Evolutionary conservation across 2,329 filamentous ascomycete species (phyloP), one percentile per base, ranked within the genome.

Genomic region (Talaromyces atroroseus): DNA sequence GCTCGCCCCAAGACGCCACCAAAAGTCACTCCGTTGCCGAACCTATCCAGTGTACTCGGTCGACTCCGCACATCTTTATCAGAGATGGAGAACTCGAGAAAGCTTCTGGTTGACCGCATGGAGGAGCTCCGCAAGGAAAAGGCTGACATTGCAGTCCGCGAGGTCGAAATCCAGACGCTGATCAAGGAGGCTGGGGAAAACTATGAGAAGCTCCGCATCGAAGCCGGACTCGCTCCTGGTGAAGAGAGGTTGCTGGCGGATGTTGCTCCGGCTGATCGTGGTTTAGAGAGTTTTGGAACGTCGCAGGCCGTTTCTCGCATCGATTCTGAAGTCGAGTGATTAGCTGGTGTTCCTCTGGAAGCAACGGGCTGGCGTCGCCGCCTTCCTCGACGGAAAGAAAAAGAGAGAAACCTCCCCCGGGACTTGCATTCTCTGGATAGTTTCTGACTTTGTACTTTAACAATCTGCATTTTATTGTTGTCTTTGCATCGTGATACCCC

Each of bases 121-220:
- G 82, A 85, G 62, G 83, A 83, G 48, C 74, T 92, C 49, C 80
- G 83, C 62, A 77, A 78, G 58, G 89, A 95, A 68, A 89, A 86
- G 65, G 75, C 78, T 3, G 82, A 88, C 29, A 82, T 96, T 44
- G 73, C 81, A 4, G 78, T 80, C 60, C 80, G 90, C 57, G 89
- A 96, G 71, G 80, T 78, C 5, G 89, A 94, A 70, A 87, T 96
- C 0, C 92, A 96, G 71, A 80, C 81, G 20, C 75, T 95, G 54
- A 75, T 97, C 52, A 87, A 90, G 67, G 87, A 94, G 68, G 89
- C 90, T 0, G 91, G 89, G 0, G 84, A 89, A 59, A 80, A 83
- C 60, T 90, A 87, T 67, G 80, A 86, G 63, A 79, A 77, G 54
- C 65, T 87, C 57, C 80, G 80, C 55, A 72, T 66, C 18, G 74